Base-by-base conservation (phyloP, 306 rosid species). In the Vigna unguiculata region DNA sequence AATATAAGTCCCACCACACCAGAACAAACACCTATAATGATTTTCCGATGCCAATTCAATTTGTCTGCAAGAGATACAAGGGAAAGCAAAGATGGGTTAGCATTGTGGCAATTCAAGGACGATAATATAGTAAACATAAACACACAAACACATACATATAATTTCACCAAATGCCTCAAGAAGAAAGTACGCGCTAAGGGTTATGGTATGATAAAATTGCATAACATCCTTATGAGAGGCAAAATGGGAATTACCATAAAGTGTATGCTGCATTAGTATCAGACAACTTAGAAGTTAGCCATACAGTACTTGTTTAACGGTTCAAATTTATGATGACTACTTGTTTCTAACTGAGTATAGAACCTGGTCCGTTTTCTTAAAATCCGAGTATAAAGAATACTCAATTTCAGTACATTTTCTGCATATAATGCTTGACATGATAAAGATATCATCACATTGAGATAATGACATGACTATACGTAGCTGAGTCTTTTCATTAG, bases 21-120 rank as follows among this genome's bases (percentile, higher is more conserved):
- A 67, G 79, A 22, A 25, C 10, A 32, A 58, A 32, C 13, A 43
- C 53, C 96, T 91, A 70, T 46, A 75, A 63, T 0, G 41, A 71
- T 0, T 78, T 76, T 86, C 25, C 0, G 4, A 8, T 0, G 0
- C 71, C 0, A 2, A 11, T 14, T n/a, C 43, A 0, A 1, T 2
- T 0, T 0, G 0, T 0, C 96, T 82, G 97, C 80, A 74, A 83
- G 10, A 32, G 14, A 49, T 46, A 55, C 15, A 49, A 76, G 13
- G 55, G 28, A 69, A 83, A 77, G 32, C 16, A 62, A 28, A 61
- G 8, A 46, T 25, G 69, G 16, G 77, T 81, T 68, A 81, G 47
- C 54, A 59, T 38, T 68, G 25, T 69, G 69, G 21, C 48, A 36
- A 61, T 59, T 78, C 32, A 78, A 60, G 24, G 62, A 32, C 4